Conservation (phyloP, 2,329 filamentous ascomycete genomes). For the Fusarium agapanthi region DNA sequence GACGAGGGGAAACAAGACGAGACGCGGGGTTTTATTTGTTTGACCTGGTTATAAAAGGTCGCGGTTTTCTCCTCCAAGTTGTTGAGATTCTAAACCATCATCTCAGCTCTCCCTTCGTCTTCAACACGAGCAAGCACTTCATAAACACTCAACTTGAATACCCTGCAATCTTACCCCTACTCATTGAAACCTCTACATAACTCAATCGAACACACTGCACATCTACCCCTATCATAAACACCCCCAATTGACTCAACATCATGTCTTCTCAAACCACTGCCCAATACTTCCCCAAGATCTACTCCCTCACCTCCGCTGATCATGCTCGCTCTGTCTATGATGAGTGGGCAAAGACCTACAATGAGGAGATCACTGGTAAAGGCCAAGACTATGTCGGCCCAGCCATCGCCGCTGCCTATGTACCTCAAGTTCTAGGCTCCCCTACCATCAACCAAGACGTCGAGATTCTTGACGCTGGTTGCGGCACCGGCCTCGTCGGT, state of each 20-base stretch:
- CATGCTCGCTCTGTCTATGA: conserved; percentile 47
- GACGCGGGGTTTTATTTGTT: conserved; percentile 21
- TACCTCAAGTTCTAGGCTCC: conserved; percentile 44
- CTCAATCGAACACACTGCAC: background rate
- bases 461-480: conserved; percentile 62
- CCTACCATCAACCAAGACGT: conserved; percentile 34
- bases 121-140: conserved; percentile 20
- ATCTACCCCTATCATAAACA: background rate
- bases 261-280: conserved; percentile 38
- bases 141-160: background rate
- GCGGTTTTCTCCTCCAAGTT: conserved; percentile 16
- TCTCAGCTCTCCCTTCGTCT: conserved; percentile 2
- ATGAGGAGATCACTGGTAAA: conserved; percentile 46
- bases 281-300: conserved; percentile 40
- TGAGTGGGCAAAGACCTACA: conserved; percentile 49
- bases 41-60: conserved; percentile 22
- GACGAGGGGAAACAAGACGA: conserved; percentile 12
- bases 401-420: conserved; percentile 46
- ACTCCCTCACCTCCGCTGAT: conserved; percentile 39
- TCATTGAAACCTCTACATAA: background rate
- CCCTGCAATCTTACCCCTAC: background rate
- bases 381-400: conserved; percentile 56
- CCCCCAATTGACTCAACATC: conserved; percentile 11
- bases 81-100: conserved; percentile 6
- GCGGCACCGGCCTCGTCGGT: conserved; percentile 64